Evolutionary conservation across 805 yeast species (phyloP).

Genomic region (Wickerhamiella nectarea): DNA sequence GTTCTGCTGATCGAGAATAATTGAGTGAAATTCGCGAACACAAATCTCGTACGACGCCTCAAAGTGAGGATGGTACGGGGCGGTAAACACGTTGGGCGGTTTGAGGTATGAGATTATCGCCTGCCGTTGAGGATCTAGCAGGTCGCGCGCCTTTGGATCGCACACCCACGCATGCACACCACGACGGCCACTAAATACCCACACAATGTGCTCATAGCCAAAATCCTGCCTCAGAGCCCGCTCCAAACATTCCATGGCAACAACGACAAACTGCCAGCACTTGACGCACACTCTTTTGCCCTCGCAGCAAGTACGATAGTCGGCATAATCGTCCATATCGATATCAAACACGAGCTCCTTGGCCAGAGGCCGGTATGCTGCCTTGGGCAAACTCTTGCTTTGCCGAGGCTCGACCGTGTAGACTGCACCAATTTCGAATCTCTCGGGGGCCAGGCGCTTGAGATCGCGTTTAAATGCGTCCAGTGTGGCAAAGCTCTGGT

Average conservation of each 20-base stretch:
- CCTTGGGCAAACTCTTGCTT: constrained; percentile 60
- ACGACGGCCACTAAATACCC: constrained; percentile 98
- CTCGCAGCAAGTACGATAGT: constrained; percentile 81
- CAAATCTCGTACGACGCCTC: constrained; percentile 54
- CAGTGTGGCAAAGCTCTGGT: constrained; percentile 53
- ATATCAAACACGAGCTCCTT: constrained; percentile 93
- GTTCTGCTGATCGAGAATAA: constrained; percentile 62
- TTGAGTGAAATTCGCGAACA: constrained; percentile 39
- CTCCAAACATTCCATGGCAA: constrained; percentile 68
- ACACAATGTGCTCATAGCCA: constrained; percentile 71
- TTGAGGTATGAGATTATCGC: constrained; percentile 77
- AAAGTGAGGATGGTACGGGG: constrained; percentile 80
- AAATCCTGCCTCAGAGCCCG: constrained; percentile 68
- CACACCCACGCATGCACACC: constrained; percentile 99
- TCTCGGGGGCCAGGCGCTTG: constrained; percentile 58
- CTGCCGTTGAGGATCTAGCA: constrained; percentile 62
- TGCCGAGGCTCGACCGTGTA: constrained; percentile 80
- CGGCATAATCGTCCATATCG: constrained; percentile 94
- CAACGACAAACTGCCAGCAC: constrained; percentile 87
- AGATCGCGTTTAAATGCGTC: constrained; percentile 74
- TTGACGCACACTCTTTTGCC: constrained; percentile 72
- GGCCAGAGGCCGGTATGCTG: constrained; percentile 61
- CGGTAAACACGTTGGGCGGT: constrained; percentile 44
- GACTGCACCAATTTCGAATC: constrained; percentile 92
- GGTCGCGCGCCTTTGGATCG: constrained; percentile 61